Evolutionary conservation across 106 monocot species (phyloP).

Genomic region (Xerophyta viscosa): DNA sequence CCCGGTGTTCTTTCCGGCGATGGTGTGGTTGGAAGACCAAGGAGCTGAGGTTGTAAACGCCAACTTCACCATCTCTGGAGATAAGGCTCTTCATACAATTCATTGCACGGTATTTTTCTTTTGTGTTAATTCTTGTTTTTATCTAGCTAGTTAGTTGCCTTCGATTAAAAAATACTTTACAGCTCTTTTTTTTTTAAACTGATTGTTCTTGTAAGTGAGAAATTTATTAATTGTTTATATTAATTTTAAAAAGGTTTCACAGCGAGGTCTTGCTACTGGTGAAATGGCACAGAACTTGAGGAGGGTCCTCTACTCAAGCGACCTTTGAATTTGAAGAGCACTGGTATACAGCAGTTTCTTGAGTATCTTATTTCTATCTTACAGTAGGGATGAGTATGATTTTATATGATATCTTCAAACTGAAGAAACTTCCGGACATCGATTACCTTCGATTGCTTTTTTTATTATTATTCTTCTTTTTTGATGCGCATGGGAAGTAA

Average conservation of each 20-base stretch:
- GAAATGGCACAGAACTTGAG: neutral
- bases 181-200: neutral
- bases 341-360: too few species aligned
- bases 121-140: neutral
- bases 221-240: too few species aligned
- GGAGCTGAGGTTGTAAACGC: constrained; percentile 26
- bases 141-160: neutral
- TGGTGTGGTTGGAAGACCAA: constrained; percentile 21
- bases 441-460: too few species aligned
- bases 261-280: neutral
- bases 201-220: neutral
- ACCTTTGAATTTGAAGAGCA: too few species aligned
- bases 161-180: neutral
- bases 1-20: constrained; percentile 9
- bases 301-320: too few species aligned
- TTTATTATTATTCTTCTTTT: too few species aligned
- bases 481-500: too few species aligned
- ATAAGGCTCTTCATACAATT: constrained; percentile 18
- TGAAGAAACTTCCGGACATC: too few species aligned
- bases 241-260: too few species aligned
- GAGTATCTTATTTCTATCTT: too few species aligned
- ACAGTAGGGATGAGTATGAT: too few species aligned
- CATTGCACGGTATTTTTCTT: constrained; percentile 14
- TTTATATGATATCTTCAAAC: too few species aligned
- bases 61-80: constrained; percentile 12